phyloP scores from a whole-genome alignment of 805 yeast genomes.

The Wickerhamiella azymoides region DNA sequence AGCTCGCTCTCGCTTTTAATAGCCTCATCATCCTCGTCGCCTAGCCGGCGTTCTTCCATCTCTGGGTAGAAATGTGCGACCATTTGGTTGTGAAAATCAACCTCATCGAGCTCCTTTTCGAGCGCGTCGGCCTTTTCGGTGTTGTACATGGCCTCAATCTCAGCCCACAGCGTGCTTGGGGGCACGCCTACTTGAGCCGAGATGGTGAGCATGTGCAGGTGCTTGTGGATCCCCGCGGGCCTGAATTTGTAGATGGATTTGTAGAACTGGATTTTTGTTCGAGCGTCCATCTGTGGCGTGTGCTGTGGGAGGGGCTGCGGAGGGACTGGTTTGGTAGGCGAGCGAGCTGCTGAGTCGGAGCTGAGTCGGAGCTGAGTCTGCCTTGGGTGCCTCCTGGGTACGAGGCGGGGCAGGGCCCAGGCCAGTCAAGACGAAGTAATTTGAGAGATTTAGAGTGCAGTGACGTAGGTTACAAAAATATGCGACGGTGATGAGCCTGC shows the following conservation, averaged over 20 bases:
- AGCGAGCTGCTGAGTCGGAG: background rate
- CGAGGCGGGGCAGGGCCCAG: no score
- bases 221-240: conserved; percentile 46
- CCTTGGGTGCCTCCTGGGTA: no score
- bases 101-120: conserved; percentile 21
- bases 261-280: conserved; percentile 36
- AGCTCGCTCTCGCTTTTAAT: conserved; percentile 7
- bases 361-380: no score
- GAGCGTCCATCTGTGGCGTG: conserved; percentile 1
- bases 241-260: conserved; percentile 48
- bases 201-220: conserved; percentile 26
- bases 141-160: conserved; percentile 40
- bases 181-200: conserved; percentile 22
- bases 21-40: conserved; percentile 7
- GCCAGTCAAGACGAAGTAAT: no score
- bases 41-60: background rate
- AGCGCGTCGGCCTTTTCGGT: conserved; percentile 43
- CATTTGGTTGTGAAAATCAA: conserved; percentile 3
- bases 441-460: no score
- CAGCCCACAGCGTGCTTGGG: conserved; percentile 43
- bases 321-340: background rate
- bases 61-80: background rate
- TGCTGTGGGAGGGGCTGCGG: background rate
- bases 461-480: no score
- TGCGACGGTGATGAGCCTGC: no score